Evolutionary conservation across 176 grass and related monocot genomes (phyloP).

Genomic region (Zea mays): Zm-B73-REFERENCE-NAM-5.0 NC_050101.1:96588501-96589000

Average conservation of each 20-base stretch:
- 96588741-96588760: conserved; percentile 3
- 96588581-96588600: conserved; percentile 41
- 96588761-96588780: neutral
- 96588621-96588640: neutral
- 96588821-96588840: neutral
- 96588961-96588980: neutral
- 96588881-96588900: neutral
- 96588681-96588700: neutral
- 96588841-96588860: conserved; percentile 7
- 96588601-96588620: conserved; percentile 3
- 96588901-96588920: neutral
- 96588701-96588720: neutral
- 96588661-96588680: neutral
- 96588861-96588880: neutral
- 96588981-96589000: too few species aligned
- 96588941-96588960: neutral
- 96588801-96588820: neutral
- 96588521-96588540: conserved; percentile 90
- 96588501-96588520: conserved; percentile 89
- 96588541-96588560: conserved; percentile 73
- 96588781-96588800: neutral
- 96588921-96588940: neutral
- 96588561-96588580: conserved; percentile 87
- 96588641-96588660: neutral
- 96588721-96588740: neutral